phyloP scores from a whole-genome alignment of 192 early-diverging fungal genomes.

The Coemansia biformis region DNA sequence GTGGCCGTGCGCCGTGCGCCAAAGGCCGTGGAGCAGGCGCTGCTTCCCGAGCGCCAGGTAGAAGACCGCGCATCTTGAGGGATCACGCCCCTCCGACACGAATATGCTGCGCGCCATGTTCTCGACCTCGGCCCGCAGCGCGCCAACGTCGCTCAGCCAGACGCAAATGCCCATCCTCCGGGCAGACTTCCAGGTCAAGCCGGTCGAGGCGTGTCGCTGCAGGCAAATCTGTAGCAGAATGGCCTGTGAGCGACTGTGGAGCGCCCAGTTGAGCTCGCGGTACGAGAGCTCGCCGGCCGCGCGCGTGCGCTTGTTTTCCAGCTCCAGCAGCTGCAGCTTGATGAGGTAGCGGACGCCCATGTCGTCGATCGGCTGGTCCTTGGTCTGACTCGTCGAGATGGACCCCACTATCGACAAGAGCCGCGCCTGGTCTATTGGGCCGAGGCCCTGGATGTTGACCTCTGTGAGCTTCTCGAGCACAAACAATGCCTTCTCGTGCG shows the following conservation, averaged over 20 bases:
- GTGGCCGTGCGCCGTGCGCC: conserved; percentile 77
- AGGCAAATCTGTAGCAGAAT: conserved; percentile 32
- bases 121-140: conserved; percentile 69
- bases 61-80: conserved; percentile 78
- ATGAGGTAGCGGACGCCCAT: conserved; percentile 83
- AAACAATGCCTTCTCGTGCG: conserved; percentile 40
- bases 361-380: conserved; percentile 76
- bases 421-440: conserved; percentile 62
- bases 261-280: conserved; percentile 76
- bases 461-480: conserved; percentile 38
- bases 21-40: conserved; percentile 83
- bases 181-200: conserved; percentile 77
- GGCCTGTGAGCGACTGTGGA: conserved; percentile 84
- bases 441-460: conserved; percentile 52
- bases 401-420: conserved; percentile 76
- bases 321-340: conserved; percentile 62
- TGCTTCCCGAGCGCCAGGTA: conserved; percentile 88
- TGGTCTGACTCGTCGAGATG: conserved; percentile 45
- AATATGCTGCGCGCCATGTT: conserved; percentile 87
- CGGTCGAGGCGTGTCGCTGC: conserved; percentile 49
- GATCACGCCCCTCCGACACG: conserved; percentile 69
- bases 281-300: conserved; percentile 49
- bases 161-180: conserved; percentile 75
- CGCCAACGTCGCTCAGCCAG: conserved; percentile 75
- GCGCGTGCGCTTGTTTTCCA: conserved; percentile 51